These are phyloP conservation scores for Backusella luteola DNA, from an alignment of 192 early-diverging fungal species.

Conservation along the genomic window DNA sequence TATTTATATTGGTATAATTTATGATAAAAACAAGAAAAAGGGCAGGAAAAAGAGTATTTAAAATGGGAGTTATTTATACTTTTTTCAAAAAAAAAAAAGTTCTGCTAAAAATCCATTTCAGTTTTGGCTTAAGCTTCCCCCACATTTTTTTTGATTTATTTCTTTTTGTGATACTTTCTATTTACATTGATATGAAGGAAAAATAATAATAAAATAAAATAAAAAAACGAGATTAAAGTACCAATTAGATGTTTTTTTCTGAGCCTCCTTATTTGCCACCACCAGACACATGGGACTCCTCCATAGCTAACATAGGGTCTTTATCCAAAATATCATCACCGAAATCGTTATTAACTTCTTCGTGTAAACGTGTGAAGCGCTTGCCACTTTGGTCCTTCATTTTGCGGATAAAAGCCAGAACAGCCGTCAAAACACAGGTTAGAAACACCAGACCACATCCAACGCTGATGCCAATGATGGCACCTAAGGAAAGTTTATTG, in stretches of 20 bases:
- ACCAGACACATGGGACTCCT: not conserved
- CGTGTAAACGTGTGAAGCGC: slow-evolving; percentile 10
- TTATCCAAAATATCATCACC: not conserved
- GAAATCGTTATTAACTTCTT: not conserved
- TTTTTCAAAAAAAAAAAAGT: not conserved
- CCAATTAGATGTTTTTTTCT: not conserved
- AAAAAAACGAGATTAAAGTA: slow-evolving; percentile 3
- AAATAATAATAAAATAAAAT: not conserved
- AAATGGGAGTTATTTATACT: not conserved
- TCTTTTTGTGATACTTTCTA: slow-evolving; percentile 7
- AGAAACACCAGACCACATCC: slow-evolving; percentile 37
- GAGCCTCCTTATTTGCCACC: not conserved
- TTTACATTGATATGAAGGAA: not conserved
- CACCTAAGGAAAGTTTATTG: slow-evolving; percentile 13
- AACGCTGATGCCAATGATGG: slow-evolving; percentile 41
- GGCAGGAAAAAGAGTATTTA: not conserved
- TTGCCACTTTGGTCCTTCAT: slow-evolving; percentile 7
- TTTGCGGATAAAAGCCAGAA: slow-evolving; percentile 27
- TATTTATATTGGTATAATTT: not conserved
- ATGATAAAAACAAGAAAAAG: not conserved
- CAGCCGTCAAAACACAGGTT: slow-evolving; percentile 35
- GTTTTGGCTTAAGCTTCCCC: slow-evolving; percentile 1
- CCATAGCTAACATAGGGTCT: slow-evolving; percentile 14
- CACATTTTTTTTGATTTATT: not conserved
- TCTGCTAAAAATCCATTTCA: not conserved